phyloP scores from a whole-genome alignment of 2,329 filamentous ascomycete genomes.

The Fusarium liriodendri region DNA sequence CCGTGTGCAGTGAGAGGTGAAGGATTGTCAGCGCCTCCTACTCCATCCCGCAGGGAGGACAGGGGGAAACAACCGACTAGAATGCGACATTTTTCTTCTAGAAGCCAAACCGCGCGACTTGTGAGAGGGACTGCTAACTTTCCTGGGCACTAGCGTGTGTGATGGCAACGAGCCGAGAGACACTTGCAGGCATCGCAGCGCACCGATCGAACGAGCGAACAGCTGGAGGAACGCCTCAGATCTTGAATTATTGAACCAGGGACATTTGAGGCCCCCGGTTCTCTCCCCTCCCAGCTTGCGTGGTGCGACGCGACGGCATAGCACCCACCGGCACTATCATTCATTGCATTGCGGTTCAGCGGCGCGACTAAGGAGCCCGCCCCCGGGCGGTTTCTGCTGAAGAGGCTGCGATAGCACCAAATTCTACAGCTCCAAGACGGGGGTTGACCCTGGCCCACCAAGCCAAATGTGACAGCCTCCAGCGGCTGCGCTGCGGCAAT shows the following conservation, averaged over 20 bases:
- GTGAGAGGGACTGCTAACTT: slow-evolving; percentile 6
- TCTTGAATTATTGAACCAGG: slow-evolving; percentile 14
- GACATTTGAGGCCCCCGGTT: slow-evolving; percentile 9
- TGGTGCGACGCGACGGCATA: slow-evolving; percentile 35
- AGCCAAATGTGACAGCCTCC: slow-evolving; percentile 27
- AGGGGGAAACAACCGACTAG: slow-evolving; percentile 20
- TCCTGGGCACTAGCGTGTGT: slow-evolving; percentile 3
- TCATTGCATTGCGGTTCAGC: slow-evolving; percentile 9
- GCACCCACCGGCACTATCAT: slow-evolving; percentile 21
- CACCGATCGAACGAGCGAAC: slow-evolving; percentile 25
- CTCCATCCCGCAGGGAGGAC: slow-evolving; percentile 21
- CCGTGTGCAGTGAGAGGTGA: slow-evolving; percentile 4
- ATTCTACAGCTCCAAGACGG: neutral
- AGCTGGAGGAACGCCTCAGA: slow-evolving; percentile 18
- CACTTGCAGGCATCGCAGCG: slow-evolving; percentile 15
- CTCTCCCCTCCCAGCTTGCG: neutral
- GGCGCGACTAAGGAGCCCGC: slow-evolving; percentile 4
- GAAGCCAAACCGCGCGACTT: slow-evolving; percentile 25
- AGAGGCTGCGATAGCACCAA: slow-evolving; percentile 21
- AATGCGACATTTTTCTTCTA: slow-evolving; percentile 35
- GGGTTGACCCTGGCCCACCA: slow-evolving; percentile 19
- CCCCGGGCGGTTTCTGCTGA: slow-evolving; percentile 1
- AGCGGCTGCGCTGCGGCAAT: slow-evolving; percentile 31
- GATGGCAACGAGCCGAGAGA: slow-evolving; percentile 14
- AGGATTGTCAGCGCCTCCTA: slow-evolving; percentile 16